phyloP scores from a whole-genome alignment of 2,329 filamentous ascomycete species.

The Pseudonectria buxi region DNA sequence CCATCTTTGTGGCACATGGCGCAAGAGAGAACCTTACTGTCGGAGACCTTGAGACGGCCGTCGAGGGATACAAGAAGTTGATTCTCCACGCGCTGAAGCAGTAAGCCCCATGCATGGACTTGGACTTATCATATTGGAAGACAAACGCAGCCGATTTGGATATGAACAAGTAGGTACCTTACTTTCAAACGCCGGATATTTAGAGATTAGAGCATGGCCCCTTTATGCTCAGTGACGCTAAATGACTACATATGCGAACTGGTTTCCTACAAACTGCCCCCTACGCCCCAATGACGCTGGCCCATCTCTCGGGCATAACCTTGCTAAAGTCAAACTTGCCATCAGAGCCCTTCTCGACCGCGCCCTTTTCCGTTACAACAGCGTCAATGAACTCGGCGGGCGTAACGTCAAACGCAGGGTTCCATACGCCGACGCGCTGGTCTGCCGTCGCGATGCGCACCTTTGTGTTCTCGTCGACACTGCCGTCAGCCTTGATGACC shows the following conservation, averaged over 20 bases:
- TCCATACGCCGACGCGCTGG: conserved; percentile 81
- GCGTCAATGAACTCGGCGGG: conserved; percentile 84
- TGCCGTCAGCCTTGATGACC: conserved; percentile 55
- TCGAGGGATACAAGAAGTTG: conserved; percentile 70
- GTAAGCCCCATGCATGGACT: too few species aligned
- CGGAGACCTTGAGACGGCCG: conserved; percentile 67
- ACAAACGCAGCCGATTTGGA: too few species aligned
- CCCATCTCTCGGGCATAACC: conserved; percentile 52
- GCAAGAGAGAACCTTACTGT: conserved; percentile 75
- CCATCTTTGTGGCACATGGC: conserved; percentile 81
- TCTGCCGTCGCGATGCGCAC: conserved; percentile 75
- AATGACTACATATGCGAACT: not conserved
- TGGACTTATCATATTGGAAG: too few species aligned
- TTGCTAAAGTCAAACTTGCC: conserved; percentile 62
- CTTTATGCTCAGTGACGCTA: not conserved
- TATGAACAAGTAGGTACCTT: conserved; percentile 4
- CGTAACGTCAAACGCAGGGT: conserved; percentile 94
- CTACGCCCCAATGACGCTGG: conserved; percentile 22
- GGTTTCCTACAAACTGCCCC: too few species aligned
- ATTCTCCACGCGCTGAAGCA: conserved; percentile 49
- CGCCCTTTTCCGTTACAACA: conserved; percentile 87
- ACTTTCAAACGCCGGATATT: not conserved
- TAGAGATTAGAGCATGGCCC: too few species aligned
- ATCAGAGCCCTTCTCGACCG: conserved; percentile 66
- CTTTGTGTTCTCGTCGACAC: conserved; percentile 54